Conservation (phyloP, 2,329 filamentous ascomycete species). For the Venturia effusa region DNA sequence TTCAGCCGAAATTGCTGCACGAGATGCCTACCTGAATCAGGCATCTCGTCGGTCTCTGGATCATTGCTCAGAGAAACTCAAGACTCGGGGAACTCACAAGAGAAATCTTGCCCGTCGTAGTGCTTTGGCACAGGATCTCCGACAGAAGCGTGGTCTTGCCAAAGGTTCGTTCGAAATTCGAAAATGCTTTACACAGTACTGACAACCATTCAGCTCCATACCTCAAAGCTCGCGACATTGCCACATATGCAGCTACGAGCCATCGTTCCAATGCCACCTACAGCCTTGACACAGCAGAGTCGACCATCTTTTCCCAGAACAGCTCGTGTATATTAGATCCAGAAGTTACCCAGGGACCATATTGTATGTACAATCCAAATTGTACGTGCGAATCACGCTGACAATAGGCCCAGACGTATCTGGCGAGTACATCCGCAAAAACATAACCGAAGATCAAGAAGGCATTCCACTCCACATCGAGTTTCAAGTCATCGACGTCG, state of each 20-base stretch:
- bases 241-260: slow-evolving; percentile 13
- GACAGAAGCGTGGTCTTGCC: slow-evolving; percentile 23
- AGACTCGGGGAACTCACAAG: slow-evolving; percentile 28
- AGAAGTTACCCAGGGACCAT: slow-evolving; percentile 24
- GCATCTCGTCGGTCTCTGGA: slow-evolving; percentile 28
- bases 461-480: slow-evolving; percentile 41
- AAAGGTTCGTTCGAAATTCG: background rate
- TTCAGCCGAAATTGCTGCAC: slow-evolving; percentile 24
- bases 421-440: slow-evolving; percentile 39
- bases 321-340: slow-evolving; percentile 25
- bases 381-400: background rate
- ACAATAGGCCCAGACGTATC: slow-evolving; percentile 27
- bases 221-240: slow-evolving; percentile 14
- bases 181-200: background rate
- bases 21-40: slow-evolving; percentile 24
- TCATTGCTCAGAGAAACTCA: slow-evolving; percentile 29
- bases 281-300: slow-evolving; percentile 18
- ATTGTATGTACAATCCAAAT: slow-evolving; percentile 17
- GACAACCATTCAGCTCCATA: slow-evolving; percentile 11
- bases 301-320: slow-evolving; percentile 21
- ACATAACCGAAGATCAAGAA: slow-evolving; percentile 37
- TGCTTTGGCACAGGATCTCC: slow-evolving; percentile 28
- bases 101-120: slow-evolving; percentile 32
- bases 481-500: slow-evolving; percentile 43
- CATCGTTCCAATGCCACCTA: slow-evolving; percentile 21